Conservation (phyloP, 2,329 filamentous ascomycete species). For the Colletotrichum somersetense region DNA sequence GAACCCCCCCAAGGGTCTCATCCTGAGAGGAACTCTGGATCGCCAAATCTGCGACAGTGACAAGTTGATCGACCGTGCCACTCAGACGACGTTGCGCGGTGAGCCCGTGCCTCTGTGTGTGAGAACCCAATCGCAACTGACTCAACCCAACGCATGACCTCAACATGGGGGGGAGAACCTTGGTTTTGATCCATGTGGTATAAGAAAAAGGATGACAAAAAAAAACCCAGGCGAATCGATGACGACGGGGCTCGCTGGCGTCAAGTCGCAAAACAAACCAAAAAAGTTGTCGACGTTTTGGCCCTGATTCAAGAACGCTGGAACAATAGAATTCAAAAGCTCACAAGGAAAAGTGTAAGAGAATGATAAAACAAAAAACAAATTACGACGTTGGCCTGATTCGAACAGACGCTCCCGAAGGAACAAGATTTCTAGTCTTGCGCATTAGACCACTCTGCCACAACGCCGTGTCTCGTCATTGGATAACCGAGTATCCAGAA, state of each 20-base stretch:
- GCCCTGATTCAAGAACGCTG: too few relatives aligned
- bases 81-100: neutral
- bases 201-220: neutral
- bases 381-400: constrained; percentile 25
- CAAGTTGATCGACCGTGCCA: constrained; percentile 22
- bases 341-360: too few relatives aligned
- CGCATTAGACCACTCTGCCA: constrained; percentile 39
- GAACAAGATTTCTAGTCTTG: constrained; percentile 39
- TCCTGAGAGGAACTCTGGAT: constrained; percentile 11
- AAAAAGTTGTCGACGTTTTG: too few relatives aligned
- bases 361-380: too few relatives aligned
- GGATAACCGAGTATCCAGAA: too few relatives aligned
- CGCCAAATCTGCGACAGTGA: constrained; percentile 29
- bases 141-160: neutral
- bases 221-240: neutral
- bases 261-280: neutral
- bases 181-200: neutral
- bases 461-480: constrained; percentile 12
- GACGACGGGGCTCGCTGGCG: too few relatives aligned
- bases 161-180: neutral
- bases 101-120: neutral
- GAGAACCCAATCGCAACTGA: neutral
- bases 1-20: neutral
- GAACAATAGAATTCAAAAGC: too few relatives aligned
- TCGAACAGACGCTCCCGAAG: constrained; percentile 39